These are phyloP conservation scores for Salix exigua DNA, from an alignment of 345 rosid species.

Conservation along the genomic window DNA sequence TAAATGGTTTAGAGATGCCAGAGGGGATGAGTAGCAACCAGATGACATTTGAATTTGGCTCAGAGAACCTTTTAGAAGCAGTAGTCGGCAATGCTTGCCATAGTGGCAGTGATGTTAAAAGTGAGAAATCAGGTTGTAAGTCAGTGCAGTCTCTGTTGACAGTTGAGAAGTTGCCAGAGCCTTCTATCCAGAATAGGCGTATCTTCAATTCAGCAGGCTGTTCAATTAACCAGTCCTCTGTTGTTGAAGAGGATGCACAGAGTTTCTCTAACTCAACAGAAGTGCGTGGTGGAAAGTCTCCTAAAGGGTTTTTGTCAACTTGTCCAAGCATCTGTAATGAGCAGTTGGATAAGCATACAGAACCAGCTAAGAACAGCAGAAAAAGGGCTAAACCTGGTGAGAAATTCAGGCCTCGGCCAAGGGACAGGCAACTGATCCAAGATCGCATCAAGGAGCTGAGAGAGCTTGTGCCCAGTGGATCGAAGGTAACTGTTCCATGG, in stretches of 20 bases:
- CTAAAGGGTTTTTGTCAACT: constrained; percentile 66
- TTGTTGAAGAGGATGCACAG: constrained; percentile 40
- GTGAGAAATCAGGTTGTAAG: constrained; percentile 49
- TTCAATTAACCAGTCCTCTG: constrained; percentile 43
- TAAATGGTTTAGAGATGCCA: constrained; percentile 34
- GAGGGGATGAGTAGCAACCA: constrained; percentile 56
- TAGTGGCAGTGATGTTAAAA: constrained; percentile 41
- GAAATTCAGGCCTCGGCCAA: constrained; percentile 85
- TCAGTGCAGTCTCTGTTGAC: constrained; percentile 51
- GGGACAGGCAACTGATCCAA: constrained; percentile 95
- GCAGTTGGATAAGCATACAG: constrained; percentile 56
- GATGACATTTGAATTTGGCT: constrained; percentile 47
- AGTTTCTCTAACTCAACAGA: constrained; percentile 48
- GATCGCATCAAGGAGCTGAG: constrained; percentile 96
- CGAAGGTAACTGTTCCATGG: constrained; percentile 66
- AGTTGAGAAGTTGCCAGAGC: constrained; percentile 43
- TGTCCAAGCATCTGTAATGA: constrained; percentile 66
- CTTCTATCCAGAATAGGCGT: constrained; percentile 42
- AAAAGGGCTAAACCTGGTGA: constrained; percentile 87
- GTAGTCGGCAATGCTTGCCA: constrained; percentile 70
- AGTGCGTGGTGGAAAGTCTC: constrained; percentile 53
- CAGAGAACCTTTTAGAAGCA: constrained; percentile 89
- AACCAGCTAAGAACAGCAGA: constrained; percentile 59
- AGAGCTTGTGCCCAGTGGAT: constrained; percentile 91
- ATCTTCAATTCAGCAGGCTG: constrained; percentile 39